Base-by-base conservation (phyloP, 805 yeast species). In the Debaryomyces maramus region DNA sequence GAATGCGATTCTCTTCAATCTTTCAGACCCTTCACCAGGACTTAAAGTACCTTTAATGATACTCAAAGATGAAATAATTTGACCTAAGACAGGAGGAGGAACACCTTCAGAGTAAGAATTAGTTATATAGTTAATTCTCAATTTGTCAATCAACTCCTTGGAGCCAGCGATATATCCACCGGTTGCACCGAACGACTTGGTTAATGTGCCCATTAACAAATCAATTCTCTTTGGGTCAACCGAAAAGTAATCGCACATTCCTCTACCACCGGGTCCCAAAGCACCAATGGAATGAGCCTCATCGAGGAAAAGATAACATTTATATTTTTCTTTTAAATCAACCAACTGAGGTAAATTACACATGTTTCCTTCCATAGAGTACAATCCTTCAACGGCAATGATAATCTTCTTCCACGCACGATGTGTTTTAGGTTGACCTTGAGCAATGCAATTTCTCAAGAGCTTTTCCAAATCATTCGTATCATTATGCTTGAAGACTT, bases 241-340 rank as follows among this genome's bases (percentile, higher is more conserved):
- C 39, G 83, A 84, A 61, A 86, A 93, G 66, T 88, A 87, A 57
- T 93, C 98, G 69, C 97, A 90, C 26, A 93, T 85, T 57, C 99
- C 99, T 57, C 86, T 82, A 33, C 99, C 99, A 38, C 67, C 67
- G 32, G 95, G 93, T 20, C 99, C 99, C 67, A 93, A 76, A n/a
- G 99, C 99, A 54, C 99, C 99, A 55, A 93, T 85, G 4, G 98
- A 91, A 63, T 93, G 99, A 9, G 99, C 99, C 64, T 93, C 99
- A 62, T 93, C 99, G 46, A 95, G 86, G 56, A 86, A 93, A 38
- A 93, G 67, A 57, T 87, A 88, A 58, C 91, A 86, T 55, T 88
- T 88, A 70, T 95, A 93, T 59, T 86, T 87, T 27, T 85, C 77
- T 53, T 85, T 83, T 46, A 90, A 70, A 51, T 76, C 85, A 19